Conservation (phyloP, 2,329 filamentous ascomycete genomes). For the Diatrype stigma region DNA sequence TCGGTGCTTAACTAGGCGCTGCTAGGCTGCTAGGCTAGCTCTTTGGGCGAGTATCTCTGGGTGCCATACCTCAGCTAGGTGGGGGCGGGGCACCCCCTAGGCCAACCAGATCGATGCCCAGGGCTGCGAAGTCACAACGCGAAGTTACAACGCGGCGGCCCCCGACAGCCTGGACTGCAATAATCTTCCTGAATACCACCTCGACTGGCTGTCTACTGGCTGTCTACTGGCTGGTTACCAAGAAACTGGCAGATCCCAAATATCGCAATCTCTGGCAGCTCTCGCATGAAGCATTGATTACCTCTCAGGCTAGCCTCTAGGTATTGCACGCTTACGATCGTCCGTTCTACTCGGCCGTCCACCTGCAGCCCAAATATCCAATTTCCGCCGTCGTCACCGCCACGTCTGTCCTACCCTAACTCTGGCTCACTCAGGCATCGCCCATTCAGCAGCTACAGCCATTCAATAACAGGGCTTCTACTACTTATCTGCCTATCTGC, state of each 20-base stretch:
- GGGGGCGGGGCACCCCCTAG: not conserved
- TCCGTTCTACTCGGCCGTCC: not conserved
- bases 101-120: not conserved
- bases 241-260: not conserved
- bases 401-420: not conserved
- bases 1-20: too few species aligned
- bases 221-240: not conserved
- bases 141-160: not conserved
- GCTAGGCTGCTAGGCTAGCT: not conserved
- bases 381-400: not conserved
- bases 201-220: too few species aligned
- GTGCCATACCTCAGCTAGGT: not conserved
- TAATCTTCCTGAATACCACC: not conserved
- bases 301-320: too few species aligned
- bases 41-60: not conserved
- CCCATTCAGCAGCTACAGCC: not conserved
- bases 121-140: too few species aligned
- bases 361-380: not conserved
- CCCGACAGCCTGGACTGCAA: not conserved
- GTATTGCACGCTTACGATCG: not conserved
- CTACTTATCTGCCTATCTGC: not conserved
- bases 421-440: not conserved
- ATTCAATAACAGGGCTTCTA: not conserved
- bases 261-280: not conserved
- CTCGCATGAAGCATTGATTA: not conserved